Conservation (phyloP, 2,329 filamentous ascomycete genomes). For the Albifimbria verrucaria region DNA sequence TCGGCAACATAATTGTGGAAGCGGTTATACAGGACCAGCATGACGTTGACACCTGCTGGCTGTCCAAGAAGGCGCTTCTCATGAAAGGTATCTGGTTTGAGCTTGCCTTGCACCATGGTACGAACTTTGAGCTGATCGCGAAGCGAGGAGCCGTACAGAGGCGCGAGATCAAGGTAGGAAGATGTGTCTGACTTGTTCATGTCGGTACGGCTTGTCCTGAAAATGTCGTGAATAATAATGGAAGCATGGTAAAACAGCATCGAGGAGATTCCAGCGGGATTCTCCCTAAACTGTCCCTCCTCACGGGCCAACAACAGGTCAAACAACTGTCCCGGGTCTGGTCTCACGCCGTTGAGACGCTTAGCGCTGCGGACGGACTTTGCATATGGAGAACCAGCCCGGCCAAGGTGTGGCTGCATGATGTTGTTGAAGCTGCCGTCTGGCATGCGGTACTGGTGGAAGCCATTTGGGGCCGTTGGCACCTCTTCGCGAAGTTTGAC, state of each 20-base stretch:
- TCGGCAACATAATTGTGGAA: constrained; percentile 20
- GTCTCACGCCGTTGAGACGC: constrained; percentile 55
- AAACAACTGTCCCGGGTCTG: constrained; percentile 65
- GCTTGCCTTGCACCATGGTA: constrained; percentile 61
- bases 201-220: constrained; percentile 51
- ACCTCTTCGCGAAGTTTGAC: constrained; percentile 32
- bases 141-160: constrained; percentile 67
- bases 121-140: constrained; percentile 61
- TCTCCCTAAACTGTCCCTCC: constrained; percentile 49
- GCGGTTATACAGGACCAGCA: constrained; percentile 51
- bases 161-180: constrained; percentile 71
- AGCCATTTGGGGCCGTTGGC: constrained; percentile 31
- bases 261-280: constrained; percentile 70
- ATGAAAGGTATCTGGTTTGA: constrained; percentile 55
- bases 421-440: constrained; percentile 52
- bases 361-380: constrained; percentile 58
- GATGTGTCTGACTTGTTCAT: constrained; percentile 64
- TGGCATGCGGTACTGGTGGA: constrained; percentile 31
- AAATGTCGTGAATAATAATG: constrained; percentile 45
- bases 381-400: constrained; percentile 65
- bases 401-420: constrained; percentile 59
- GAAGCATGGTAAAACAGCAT: constrained; percentile 73
- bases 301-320: constrained; percentile 63
- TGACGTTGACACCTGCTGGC: constrained; percentile 48
- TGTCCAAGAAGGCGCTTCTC: constrained; percentile 48